Conservation (phyloP, 495 filamentous ascomycete genomes). For the Podospora pseudoanserina region DNA sequence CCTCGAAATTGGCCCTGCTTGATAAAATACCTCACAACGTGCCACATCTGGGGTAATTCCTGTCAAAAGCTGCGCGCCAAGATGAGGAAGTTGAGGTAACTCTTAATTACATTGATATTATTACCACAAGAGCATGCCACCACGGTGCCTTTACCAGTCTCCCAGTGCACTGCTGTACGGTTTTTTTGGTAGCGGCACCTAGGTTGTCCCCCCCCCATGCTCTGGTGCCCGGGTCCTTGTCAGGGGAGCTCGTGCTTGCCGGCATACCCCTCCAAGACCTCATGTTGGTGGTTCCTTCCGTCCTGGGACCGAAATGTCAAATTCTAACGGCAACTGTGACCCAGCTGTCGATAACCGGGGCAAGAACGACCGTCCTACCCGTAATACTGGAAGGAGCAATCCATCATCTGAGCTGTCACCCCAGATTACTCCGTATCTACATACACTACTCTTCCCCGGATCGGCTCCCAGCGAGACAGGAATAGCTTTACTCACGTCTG, state of each 20-base stretch:
- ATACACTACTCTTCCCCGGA: not conserved
- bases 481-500: not conserved
- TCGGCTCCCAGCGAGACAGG: not conserved
- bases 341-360: not conserved
- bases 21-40: not conserved
- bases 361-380: not conserved
- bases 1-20: not conserved
- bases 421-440: not conserved
- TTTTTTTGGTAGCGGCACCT: not conserved
- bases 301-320: conserved; percentile 4
- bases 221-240: conserved; percentile 2
- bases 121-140: not conserved
- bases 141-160: not conserved
- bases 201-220: not conserved
- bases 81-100: not conserved
- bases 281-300: conserved; percentile 8
- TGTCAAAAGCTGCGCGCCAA: not conserved
- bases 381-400: conserved; percentile 2
- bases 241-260: conserved; percentile 7
- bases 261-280: conserved; percentile 9
- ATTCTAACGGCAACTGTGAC: not conserved
- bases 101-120: not conserved
- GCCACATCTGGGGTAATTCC: not conserved
- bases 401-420: not conserved
- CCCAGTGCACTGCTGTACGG: not conserved